These are phyloP conservation scores for Casuarina cunninghamiana DNA, from an alignment of 306 rosid species.

Conservation along the genomic window DNA sequence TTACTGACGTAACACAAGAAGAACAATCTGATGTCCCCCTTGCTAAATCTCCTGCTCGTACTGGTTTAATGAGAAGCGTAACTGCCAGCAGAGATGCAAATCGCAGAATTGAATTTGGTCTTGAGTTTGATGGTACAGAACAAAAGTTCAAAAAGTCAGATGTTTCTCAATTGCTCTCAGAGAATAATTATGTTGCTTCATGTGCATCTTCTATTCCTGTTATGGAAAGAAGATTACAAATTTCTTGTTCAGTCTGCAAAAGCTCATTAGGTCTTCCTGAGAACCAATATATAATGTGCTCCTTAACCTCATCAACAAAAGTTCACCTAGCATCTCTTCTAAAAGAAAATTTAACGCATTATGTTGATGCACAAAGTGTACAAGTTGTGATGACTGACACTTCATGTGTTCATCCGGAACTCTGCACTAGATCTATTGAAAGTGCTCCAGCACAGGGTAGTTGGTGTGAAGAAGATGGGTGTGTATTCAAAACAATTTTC, in stretches of 20 bases:
- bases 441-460: slow-evolving; percentile 49
- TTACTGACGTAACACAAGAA: slow-evolving; percentile 42
- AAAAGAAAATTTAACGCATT: slow-evolving; percentile 30
- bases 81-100: slow-evolving; percentile 34
- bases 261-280: slow-evolving; percentile 72
- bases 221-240: slow-evolving; percentile 45
- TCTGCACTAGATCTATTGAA: slow-evolving; percentile 38
- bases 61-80: slow-evolving; percentile 30
- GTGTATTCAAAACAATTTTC: slow-evolving; percentile 64
- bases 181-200: slow-evolving; percentile 27
- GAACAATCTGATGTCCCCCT: slow-evolving; percentile 39
- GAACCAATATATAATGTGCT: slow-evolving; percentile 59
- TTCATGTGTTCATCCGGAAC: slow-evolving; percentile 52
- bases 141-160: slow-evolving; percentile 29
- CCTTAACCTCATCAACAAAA: slow-evolving; percentile 51
- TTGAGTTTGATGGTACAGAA: slow-evolving; percentile 23
- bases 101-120: slow-evolving; percentile 45
- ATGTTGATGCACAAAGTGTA: slow-evolving; percentile 36
- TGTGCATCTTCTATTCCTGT: slow-evolving; percentile 38
- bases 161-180: slow-evolving; percentile 30
- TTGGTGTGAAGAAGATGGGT: slow-evolving; percentile 90
- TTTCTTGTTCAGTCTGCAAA: slow-evolving; percentile 77
- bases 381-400: slow-evolving; percentile 60
- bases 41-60: slow-evolving; percentile 38
- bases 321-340: slow-evolving; percentile 56